Evolutionary conservation across 2,329 filamentous ascomycete genomes (phyloP).

Genomic region (Calonectria naviculata): DNA sequence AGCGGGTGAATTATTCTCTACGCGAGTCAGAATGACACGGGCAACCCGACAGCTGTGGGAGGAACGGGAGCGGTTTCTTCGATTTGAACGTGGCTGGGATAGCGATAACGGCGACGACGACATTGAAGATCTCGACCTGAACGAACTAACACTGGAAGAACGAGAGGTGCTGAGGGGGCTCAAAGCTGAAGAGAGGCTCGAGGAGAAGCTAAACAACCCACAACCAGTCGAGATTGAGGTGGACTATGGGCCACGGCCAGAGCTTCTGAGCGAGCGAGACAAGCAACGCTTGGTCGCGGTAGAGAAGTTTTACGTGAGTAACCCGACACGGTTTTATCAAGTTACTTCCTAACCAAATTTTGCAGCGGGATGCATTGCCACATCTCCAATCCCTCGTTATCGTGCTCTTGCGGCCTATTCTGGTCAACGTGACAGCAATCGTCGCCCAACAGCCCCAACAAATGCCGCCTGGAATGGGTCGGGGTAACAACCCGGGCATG

Average conservation of each 20-base stretch:
- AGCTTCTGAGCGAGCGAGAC: slow-evolving; percentile 62
- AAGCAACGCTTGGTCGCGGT: slow-evolving; percentile 77
- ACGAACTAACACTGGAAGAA: slow-evolving; percentile 55
- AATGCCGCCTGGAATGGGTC: slow-evolving; percentile 56
- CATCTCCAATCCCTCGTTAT: slow-evolving; percentile 94
- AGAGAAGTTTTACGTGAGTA: slow-evolving; percentile 86
- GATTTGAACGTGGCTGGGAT: slow-evolving; percentile 91
- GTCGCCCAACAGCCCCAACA: slow-evolving; percentile 69
- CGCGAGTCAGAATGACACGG: slow-evolving; percentile 89
- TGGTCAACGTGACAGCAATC: slow-evolving; percentile 89
- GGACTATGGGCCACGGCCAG: slow-evolving; percentile 60
- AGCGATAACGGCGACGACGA: slow-evolving; percentile 58
- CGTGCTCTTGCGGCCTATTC: slow-evolving; percentile 87
- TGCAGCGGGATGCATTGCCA: slow-evolving; percentile 78
- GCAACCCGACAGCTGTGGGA: slow-evolving; percentile 96
- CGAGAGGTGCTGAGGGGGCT: slow-evolving; percentile 53
- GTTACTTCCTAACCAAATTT: background rate
- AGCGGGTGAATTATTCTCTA: slow-evolving; percentile 91
- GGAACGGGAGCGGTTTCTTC: slow-evolving; percentile 90
- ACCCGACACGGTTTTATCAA: background rate
- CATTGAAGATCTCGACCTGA: slow-evolving; percentile 59
- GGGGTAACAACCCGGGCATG: slow-evolving; percentile 51
- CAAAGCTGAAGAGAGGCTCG: slow-evolving; percentile 47
- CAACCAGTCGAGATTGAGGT: slow-evolving; percentile 40
- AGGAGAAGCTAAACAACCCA: slow-evolving; percentile 36